Base-by-base conservation (phyloP, 768 basidiomycete genomes). In the Naganishia vaughanmartiniae region DNA sequence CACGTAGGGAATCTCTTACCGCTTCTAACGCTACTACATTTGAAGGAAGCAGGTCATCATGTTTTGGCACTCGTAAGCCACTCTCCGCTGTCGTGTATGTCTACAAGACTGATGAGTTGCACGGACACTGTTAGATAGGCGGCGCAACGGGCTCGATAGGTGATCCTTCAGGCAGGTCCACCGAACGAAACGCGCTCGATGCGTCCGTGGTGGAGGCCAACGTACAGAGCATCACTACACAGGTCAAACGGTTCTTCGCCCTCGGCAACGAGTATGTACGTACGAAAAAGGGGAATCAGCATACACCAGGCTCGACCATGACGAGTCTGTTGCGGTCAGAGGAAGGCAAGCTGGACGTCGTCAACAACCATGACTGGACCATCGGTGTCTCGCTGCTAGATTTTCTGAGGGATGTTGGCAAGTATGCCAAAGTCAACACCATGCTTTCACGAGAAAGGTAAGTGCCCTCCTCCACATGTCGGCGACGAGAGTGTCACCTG, bases 71-170 rank as follows among this genome's bases (percentile, higher is more conserved):
- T 99, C 31, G 95, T 96, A 77, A 82, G 90, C 81, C 0, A 31
- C n/a, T 34, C 33, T 31, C 24, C 56, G 28, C 21, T 53, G 33
- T 65, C 45, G 7, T 33, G 7, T 34, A 11, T 34, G n/a, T 1
- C 17, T 1, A 34, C 15, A 6, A 4, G 19, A 36, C 46, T 54
- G 24, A 65, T 39, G 48, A 45, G 11, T 19, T 51, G 33, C 31
- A 11, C 45, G 34, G 17, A 24, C 9, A 1, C 10, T 24, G 26
- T 1, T 77, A 98, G 95, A 90, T 97, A 79, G 95, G 96, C 36
- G 93, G 93, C 0, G 94, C 93, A 11, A 98, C 95, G 0, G 96
- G 93, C 11, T 87, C 90, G n/a, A 89, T 99, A 54, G 96, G 96
- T 7, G 96, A 99, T 78, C 96, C 96, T 10, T 95, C 94, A 4